A percentile compares a stretch with the other conserved stretches of the same genome.
Conservation (phyloP, 1,139 yeast genomes). For the Lodderomyces pseudojiufengensis region DNA sequence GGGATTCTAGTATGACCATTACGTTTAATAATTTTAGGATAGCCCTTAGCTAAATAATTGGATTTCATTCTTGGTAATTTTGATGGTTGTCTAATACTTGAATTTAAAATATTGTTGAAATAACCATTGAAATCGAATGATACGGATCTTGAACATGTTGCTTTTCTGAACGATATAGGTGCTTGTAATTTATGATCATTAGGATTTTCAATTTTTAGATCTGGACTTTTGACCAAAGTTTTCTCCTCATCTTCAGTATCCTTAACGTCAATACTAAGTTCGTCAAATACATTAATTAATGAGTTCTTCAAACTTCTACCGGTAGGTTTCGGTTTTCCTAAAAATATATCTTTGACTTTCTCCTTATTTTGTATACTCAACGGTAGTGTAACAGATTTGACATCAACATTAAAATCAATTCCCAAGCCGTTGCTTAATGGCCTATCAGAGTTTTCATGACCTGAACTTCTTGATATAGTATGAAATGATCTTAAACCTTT, state of each 20-base stretch:
- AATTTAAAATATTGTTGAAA: conserved; percentile 8
- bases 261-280: conserved; percentile 11
- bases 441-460: conserved; percentile 4
- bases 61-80: conserved; percentile 27
- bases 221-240: conserved; percentile 10
- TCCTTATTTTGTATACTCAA: conserved; percentile 33
- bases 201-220: conserved; percentile 2
- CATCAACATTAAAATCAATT: conserved; percentile 35
- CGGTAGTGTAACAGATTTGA: conserved; percentile 29
- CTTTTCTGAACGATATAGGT: not conserved
- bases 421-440: conserved; percentile 23
- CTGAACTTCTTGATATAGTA: conserved; percentile 12
- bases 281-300: conserved; percentile 14
- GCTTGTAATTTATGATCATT: not conserved
- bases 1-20: conserved; percentile 25
- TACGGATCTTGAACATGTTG: conserved; percentile 2
- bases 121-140: conserved; percentile 10
- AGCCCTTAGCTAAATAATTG: conserved; percentile 22
- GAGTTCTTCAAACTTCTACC: conserved; percentile 14
- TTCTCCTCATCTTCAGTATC: conserved; percentile 20
- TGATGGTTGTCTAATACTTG: conserved; percentile 9
- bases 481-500: conserved; percentile 20
- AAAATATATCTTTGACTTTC: conserved; percentile 24
- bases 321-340: conserved; percentile 7
- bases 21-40: conserved; percentile 24